These are phyloP conservation scores for Yarrowia sp. DNA, from an alignment of 805 yeast species.

Conservation along the genomic window DNA sequence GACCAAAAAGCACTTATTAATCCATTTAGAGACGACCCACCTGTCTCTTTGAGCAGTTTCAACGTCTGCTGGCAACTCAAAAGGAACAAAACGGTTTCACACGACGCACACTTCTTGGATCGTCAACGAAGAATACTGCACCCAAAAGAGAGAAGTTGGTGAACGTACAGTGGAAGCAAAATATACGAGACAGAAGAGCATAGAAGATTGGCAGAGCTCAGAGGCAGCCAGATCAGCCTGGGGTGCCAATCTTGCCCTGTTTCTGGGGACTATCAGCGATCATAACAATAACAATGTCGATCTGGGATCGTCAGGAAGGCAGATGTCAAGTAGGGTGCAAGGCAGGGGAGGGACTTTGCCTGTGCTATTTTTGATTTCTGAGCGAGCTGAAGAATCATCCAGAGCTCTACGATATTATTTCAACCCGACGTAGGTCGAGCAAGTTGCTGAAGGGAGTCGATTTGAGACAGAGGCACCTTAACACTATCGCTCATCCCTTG, in stretches of 20 bases:
- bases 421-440: neutral
- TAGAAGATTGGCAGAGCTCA: neutral
- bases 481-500: conserved; percentile 1
- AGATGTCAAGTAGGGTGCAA: conserved; percentile 10
- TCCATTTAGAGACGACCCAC: too few relatives aligned
- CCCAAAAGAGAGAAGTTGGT: neutral
- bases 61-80: neutral
- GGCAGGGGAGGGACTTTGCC: conserved; percentile 12
- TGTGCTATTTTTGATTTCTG: too few relatives aligned
- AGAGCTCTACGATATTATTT: neutral
- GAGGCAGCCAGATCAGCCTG: conserved; percentile 15
- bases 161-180: conserved; percentile 5
- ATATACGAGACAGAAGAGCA: neutral
- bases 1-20: too few relatives aligned
- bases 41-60: too few relatives aligned
- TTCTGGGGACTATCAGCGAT: conserved; percentile 4
- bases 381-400: too few relatives aligned
- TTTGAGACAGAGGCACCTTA: conserved; percentile 3
- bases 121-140: neutral
- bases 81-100: neutral
- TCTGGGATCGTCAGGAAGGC: conserved; percentile 14
- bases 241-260: conserved; percentile 19
- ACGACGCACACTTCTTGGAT: neutral
- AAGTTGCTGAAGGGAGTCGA: neutral
- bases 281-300: conserved; percentile 28